phyloP scores from a whole-genome alignment of 1,284 basidiomycete species.

The Takashimella koratensis region DNA sequence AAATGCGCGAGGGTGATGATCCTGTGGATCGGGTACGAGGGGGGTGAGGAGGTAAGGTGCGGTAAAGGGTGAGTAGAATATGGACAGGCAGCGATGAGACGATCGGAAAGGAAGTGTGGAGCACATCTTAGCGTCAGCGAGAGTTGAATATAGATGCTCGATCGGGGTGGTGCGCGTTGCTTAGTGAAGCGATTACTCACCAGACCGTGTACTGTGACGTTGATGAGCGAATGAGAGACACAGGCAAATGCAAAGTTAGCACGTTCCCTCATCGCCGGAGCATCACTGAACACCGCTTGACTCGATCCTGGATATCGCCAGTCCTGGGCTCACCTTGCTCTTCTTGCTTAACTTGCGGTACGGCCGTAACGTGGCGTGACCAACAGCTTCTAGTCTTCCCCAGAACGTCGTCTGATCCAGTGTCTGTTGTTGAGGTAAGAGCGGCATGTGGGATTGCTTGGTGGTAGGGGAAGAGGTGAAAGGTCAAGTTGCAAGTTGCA shows the following conservation, averaged over 20 bases:
- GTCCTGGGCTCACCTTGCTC: conserved; percentile 35
- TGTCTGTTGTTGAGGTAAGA: not conserved
- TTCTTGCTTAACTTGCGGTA: conserved; percentile 31
- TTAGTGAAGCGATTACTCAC: no score
- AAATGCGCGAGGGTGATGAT: conserved; percentile 23
- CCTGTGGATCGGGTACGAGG: conserved; percentile 13
- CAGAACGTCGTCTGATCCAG: conserved; percentile 1
- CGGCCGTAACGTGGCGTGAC: not conserved
- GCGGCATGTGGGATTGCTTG: not conserved
- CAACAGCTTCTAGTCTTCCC: conserved; percentile 1
- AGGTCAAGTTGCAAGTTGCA: no score
- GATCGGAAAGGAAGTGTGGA: no score
- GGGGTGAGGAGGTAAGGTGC: not conserved
- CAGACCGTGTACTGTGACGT: no score
- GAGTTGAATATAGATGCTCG: no score
- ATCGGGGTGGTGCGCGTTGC: no score
- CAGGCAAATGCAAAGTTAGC: no score
- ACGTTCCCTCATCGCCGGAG: no score
- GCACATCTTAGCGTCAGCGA: no score
- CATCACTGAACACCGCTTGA: no score
- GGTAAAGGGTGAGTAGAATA: not conserved
- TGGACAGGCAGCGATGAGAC: not conserved
- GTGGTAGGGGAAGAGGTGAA: not conserved
- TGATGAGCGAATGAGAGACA: no score
- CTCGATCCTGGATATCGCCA: no score